Percentiles rank a stretch among this genome's conserved stretches.
Conservation (phyloP, 331 rosid species). For the Prunus yedoensis region DNA sequence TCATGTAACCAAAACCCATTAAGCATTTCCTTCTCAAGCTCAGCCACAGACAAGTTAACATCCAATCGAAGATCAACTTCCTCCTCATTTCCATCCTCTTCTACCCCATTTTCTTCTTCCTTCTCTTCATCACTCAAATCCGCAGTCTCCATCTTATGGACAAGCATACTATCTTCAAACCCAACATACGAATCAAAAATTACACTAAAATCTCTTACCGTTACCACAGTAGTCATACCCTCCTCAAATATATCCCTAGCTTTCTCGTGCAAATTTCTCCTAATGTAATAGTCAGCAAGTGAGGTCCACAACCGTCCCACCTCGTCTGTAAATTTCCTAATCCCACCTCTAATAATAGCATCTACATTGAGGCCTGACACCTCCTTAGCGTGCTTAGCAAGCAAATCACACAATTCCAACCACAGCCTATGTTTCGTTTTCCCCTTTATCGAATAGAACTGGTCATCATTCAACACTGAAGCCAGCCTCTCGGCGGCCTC, state of each 20-base stretch:
- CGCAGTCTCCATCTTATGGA: slow-evolving; percentile 70
- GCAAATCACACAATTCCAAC: slow-evolving; percentile 87
- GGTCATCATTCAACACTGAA: slow-evolving; percentile 73
- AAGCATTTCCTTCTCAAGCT: slow-evolving; percentile 64
- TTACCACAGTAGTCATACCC: slow-evolving; percentile 84
- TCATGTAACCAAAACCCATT: slow-evolving; percentile 74
- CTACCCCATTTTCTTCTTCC: slow-evolving; percentile 44
- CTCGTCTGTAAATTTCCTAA: slow-evolving; percentile 85
- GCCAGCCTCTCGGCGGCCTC: slow-evolving; percentile 86
- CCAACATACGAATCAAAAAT: slow-evolving; percentile 74
- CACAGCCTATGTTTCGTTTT: slow-evolving; percentile 82
- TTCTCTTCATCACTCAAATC: slow-evolving; percentile 71
- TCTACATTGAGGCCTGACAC: slow-evolving; percentile 92
- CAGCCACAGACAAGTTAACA: slow-evolving; percentile 34
- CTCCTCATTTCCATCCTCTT: slow-evolving; percentile 44
- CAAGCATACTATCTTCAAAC: slow-evolving; percentile 89
- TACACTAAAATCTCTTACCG: slow-evolving; percentile 90
- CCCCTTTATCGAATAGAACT: slow-evolving; percentile 77
- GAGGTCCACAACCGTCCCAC: slow-evolving; percentile 94
- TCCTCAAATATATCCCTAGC: slow-evolving; percentile 97
- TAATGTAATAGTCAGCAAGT: slow-evolving; percentile 83
- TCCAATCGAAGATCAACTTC: slow-evolving; percentile 56
- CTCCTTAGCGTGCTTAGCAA: slow-evolving; percentile 79
- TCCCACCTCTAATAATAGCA: slow-evolving; percentile 85
- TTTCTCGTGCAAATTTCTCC: slow-evolving; percentile 87